A percentile compares a stretch with the other conserved stretches of the same genome.
phyloP scores from a whole-genome alignment of 1,284 basidiomycete genomes.

The Malassezia arunalokei region DNA sequence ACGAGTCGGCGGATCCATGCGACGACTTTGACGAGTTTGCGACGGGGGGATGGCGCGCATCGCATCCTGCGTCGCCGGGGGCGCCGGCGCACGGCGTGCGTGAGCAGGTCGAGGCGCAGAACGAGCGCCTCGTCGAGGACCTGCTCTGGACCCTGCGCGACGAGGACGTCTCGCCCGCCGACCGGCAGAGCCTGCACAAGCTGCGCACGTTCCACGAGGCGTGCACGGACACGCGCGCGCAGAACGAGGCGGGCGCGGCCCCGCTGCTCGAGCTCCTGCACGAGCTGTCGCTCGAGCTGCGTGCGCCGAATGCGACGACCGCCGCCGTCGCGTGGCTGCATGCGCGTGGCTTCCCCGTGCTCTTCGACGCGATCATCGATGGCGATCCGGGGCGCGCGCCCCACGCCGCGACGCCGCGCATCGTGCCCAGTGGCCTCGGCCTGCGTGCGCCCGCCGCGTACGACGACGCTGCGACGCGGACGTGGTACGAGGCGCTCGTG shows the following conservation, averaged over 20 bases:
- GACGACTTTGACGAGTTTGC: slow-evolving; percentile 88
- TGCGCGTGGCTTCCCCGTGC: slow-evolving; percentile 55
- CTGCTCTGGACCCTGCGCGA: slow-evolving; percentile 41
- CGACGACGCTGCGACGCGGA: slow-evolving; percentile 60
- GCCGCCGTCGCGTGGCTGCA: slow-evolving; percentile 75
- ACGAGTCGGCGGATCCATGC: slow-evolving; percentile 75
- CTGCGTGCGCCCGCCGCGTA: slow-evolving; percentile 93
- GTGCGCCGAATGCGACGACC: slow-evolving; percentile 51
- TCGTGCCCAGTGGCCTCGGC: slow-evolving; percentile 69
- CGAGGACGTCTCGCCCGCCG: slow-evolving; percentile 46
- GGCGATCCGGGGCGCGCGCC: slow-evolving; percentile 84
- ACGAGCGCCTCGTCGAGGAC: slow-evolving; percentile 45
- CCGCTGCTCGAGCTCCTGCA: slow-evolving; percentile 49
- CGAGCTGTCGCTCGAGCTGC: slow-evolving; percentile 40
- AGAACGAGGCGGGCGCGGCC: slow-evolving; percentile 48
- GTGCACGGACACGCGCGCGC: slow-evolving; percentile 61
- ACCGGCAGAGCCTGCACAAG: slow-evolving; percentile 62
- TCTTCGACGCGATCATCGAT: slow-evolving; percentile 69
- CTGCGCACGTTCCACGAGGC: slow-evolving; percentile 67
- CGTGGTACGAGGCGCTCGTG: slow-evolving; percentile 53
- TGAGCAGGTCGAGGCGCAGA: slow-evolving; percentile 21
- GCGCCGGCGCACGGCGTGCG: slow-evolving; percentile 48
- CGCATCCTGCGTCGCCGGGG: slow-evolving; percentile 47
- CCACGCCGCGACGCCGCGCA: slow-evolving; percentile 70
- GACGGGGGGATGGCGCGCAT: slow-evolving; percentile 35